Evolutionary conservation across 148 eudicot genomes (phyloP).

Genomic region (Rhododendron henanense): DNA sequence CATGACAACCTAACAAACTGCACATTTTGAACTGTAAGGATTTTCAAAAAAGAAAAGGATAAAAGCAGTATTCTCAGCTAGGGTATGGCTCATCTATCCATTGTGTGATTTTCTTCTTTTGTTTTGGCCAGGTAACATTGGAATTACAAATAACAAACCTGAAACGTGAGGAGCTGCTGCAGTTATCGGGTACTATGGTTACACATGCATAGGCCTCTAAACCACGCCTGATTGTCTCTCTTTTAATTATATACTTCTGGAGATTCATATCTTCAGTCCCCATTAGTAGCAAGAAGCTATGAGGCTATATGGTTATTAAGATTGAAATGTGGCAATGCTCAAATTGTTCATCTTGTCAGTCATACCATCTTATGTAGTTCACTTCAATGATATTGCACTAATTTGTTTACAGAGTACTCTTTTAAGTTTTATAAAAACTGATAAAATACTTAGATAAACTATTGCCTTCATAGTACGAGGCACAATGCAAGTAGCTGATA

Average conservation of each 20-base stretch:
- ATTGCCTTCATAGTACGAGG: not conserved
- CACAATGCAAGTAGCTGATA: not conserved
- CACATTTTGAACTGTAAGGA: not conserved
- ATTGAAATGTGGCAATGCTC: constrained; percentile 5
- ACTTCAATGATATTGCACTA: not conserved
- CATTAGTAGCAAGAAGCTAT: constrained; percentile 4
- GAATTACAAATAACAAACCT: constrained; percentile 56
- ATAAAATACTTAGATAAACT: not conserved
- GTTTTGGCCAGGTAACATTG: constrained; percentile 57
- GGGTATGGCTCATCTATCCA: not conserved
- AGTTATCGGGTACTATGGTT: constrained; percentile 26
- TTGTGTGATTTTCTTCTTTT: not conserved
- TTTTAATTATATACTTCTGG: not conserved
- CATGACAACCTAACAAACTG: not conserved
- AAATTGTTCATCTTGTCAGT: not conserved
- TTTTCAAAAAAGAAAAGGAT: not conserved
- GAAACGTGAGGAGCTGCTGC: constrained; percentile 51
- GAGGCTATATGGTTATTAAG: not conserved
- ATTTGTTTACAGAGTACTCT: not conserved
- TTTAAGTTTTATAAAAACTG: not conserved
- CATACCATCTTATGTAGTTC: not conserved
- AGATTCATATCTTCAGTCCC: not conserved
- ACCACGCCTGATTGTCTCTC: not conserved
- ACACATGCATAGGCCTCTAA: constrained; percentile 35
- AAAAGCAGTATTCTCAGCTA: not conserved